Evolutionary conservation across 75 land plant species (phyloP).

Genomic region (Picea sitchensis): DNA sequence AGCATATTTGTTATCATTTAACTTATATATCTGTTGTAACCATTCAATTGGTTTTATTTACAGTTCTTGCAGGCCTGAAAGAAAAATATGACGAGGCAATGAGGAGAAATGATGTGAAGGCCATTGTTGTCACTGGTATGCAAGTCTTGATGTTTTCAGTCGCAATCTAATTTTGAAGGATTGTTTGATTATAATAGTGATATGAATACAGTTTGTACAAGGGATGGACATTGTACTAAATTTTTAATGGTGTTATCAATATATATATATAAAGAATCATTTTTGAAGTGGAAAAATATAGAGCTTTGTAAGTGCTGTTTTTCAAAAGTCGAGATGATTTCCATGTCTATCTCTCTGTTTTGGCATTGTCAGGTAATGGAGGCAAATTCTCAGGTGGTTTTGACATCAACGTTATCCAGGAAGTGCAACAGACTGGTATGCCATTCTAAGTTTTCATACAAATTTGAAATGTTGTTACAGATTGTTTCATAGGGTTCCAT

Average conservation of each 20-base stretch:
- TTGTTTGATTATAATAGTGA: background rate
- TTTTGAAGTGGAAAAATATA: no score
- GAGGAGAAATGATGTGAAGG: conserved; percentile 68
- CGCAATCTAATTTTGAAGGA: background rate
- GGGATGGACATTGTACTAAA: no score
- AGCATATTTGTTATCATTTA: no score
- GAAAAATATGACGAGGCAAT: conserved; percentile 67
- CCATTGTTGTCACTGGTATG: conserved; percentile 80
- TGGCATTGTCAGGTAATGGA: conserved; percentile 49
- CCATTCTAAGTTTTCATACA: background rate
- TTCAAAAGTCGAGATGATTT: no score
- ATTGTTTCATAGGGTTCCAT: background rate
- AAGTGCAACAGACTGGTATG: conserved; percentile 69
- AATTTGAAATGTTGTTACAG: background rate
- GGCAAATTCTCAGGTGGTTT: conserved; percentile 97
- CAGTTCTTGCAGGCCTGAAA: conserved; percentile 70
- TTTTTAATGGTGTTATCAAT: no score
- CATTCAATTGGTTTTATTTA: background rate
- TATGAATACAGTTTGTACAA: no score
- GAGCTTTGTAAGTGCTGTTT: no score
- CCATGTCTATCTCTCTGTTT: no score
- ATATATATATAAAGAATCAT: no score
- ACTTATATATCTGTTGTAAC: no score
- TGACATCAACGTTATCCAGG: conserved; percentile 70
- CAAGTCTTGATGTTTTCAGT: background rate